Conservation (phyloP, 73 alveolate genomes). For the Tetrahymena elliotti region DNA sequence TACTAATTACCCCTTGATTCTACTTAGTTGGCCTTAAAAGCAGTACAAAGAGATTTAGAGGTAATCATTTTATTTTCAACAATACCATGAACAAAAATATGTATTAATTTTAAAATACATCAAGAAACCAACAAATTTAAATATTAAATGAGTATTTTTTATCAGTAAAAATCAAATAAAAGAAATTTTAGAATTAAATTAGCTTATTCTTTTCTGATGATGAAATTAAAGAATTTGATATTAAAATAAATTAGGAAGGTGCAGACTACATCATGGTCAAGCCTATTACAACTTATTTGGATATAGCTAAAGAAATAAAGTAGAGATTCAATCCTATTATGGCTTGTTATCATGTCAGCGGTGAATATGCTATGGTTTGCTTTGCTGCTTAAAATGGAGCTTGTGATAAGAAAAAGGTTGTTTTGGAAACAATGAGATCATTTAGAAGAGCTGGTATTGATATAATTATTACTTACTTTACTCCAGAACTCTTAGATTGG, state of each 20-base stretch:
- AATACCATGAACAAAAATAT: too few relatives aligned
- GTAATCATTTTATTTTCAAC: background rate
- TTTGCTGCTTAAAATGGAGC: constrained; percentile 62
- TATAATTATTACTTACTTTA: constrained; percentile 53
- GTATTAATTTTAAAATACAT: too few relatives aligned
- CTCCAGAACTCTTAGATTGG: constrained; percentile 64
- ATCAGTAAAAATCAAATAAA: too few relatives aligned
- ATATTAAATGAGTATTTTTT: background rate
- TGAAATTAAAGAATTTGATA: too few relatives aligned
- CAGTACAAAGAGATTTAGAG: constrained; percentile 56
- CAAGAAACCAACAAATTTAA: background rate
- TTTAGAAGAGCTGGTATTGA: constrained; percentile 63
- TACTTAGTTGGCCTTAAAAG: constrained; percentile 52
- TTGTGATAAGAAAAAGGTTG: constrained; percentile 50
- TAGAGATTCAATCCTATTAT: constrained; percentile 36
- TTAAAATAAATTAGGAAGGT: constrained; percentile 50
- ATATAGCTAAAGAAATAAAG: constrained; percentile 47
- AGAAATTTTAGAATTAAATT: too few relatives aligned
- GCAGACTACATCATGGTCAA: constrained; percentile 77
- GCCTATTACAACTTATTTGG: constrained; percentile 66
- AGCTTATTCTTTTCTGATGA: too few relatives aligned
- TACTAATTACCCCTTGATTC: constrained; percentile 64
- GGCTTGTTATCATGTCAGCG: constrained; percentile 68
- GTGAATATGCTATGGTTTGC: constrained; percentile 72
- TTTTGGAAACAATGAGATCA: constrained; percentile 50